Conservation (phyloP, 1,139 yeast species). For the Zygosaccharomyces pseudobailii region DNA sequence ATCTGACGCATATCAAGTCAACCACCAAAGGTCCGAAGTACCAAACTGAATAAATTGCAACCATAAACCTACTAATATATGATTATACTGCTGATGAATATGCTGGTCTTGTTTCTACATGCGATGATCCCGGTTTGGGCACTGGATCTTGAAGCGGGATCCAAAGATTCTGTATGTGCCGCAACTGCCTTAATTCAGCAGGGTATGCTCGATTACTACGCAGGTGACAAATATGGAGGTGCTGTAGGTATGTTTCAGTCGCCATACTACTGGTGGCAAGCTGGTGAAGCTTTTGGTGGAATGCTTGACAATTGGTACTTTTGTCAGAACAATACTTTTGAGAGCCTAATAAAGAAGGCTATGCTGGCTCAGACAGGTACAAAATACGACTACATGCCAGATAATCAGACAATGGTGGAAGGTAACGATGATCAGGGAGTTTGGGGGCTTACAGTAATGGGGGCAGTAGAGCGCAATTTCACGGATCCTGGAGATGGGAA, state of each 20-base stretch:
- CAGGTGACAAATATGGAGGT: conserved; percentile 50
- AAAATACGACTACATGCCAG: conserved; percentile 50
- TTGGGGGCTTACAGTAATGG: conserved; percentile 60
- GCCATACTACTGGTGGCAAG: conserved; percentile 73
- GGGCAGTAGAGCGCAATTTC: conserved; percentile 58
- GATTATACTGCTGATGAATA: background rate
- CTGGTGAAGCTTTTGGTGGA: conserved; percentile 66
- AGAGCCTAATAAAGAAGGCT: conserved; percentile 42
- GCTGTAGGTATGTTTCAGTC: conserved; percentile 53
- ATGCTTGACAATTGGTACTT: conserved; percentile 48
- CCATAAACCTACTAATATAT: background rate
- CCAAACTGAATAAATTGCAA: background rate
- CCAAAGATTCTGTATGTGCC: conserved; percentile 41
- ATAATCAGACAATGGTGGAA: conserved; percentile 56
- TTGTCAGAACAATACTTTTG: conserved; percentile 46
- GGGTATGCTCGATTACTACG: conserved; percentile 58
- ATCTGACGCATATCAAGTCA: background rate
- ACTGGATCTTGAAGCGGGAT: conserved; percentile 32
- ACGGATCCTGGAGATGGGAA: conserved; percentile 37
- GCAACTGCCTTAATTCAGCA: conserved; percentile 46
- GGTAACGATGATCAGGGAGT: conserved; percentile 74
- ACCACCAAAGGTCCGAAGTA: background rate
- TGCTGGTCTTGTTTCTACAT: background rate
- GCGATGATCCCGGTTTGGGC: conserved; percentile 10
- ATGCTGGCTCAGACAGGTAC: conserved; percentile 53